Base-by-base conservation (phyloP, 2,329 filamentous ascomycete genomes). In the Cercospora citrullina region DNA sequence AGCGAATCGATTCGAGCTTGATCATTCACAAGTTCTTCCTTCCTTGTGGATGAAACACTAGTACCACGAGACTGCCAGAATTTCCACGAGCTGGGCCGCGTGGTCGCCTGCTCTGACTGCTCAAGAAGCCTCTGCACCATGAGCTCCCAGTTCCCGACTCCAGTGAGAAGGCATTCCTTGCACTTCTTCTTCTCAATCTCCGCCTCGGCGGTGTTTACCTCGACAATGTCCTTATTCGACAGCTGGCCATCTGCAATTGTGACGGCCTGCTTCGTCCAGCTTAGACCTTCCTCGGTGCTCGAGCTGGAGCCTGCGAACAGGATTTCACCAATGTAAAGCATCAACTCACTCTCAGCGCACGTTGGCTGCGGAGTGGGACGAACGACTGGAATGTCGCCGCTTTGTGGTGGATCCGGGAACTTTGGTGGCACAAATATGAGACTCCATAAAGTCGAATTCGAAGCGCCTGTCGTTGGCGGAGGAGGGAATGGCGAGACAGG, bases 311-410 rank as follows among this genome's bases (percentile, higher is more conserved):
- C 28, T 0, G 92, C 87, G 79, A 91, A 97, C 33, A 98, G 85
- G 62, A 98, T 96, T 81, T 98, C 94, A 67, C 94, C 94, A 70
- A 98, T 94, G 79, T 97, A 95, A 26, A 93, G 86, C 84, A 93
- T 93, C 14, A 97, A 81, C 0, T 88, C 92, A 2, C 93, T 93
- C 79, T 97, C 94, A 72, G 95, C 90, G 79, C 94, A 97, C 42
- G 87, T 85, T 71, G 75, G 73, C 28, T 72, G 70, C 6, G 91
- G 88, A 2, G 68, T 65, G 30, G 85, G 83, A 58, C 92, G 90
- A 66, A 85, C 80, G 0, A 94, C 88, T 0, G 90, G 84, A 3
- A 86, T 81, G 58, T 90, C 87, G 64, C 94, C 94, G 60, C 91
- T 89, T 0, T 87, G 83, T 0, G 90, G 91, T 0, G 91, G 86